A percentile compares a stretch with the other conserved stretches of the same genome.
Conservation (phyloP, 139 green algal species). For the Nannochloris sp. region DNA sequence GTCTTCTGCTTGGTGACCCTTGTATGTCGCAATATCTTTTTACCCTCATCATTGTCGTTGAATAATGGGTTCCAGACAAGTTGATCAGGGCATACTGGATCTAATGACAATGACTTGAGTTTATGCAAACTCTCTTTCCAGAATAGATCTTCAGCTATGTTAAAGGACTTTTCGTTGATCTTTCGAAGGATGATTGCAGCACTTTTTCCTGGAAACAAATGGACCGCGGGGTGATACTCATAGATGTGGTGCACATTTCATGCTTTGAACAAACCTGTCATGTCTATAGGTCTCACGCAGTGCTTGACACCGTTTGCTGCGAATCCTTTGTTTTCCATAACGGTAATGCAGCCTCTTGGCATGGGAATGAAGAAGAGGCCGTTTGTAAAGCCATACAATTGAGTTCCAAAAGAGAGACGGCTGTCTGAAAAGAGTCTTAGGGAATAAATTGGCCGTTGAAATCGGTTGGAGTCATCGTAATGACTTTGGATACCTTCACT, state of each 20-base stretch:
- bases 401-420: constrained; percentile 58
- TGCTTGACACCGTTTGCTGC: constrained; percentile 62
- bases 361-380: constrained; percentile 63
- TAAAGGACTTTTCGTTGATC: constrained; percentile 30
- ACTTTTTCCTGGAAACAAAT: constrained; percentile 39
- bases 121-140: constrained; percentile 30
- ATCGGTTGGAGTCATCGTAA: constrained; percentile 56
- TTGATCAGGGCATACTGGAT: neutral
- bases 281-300: constrained; percentile 59
- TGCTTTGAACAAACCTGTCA: constrained; percentile 19
- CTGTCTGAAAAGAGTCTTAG: constrained; percentile 61
- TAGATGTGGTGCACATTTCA: neutral
- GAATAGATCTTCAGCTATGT: constrained; percentile 25
- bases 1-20: neutral
- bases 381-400: constrained; percentile 54
- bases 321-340: constrained; percentile 54
- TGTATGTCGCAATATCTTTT: neutral
- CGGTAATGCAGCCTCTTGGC: constrained; percentile 54
- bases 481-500: constrained; percentile 65
- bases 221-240: neutral
- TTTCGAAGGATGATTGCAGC: constrained; percentile 52
- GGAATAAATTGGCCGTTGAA: constrained; percentile 49
- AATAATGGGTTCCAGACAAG: constrained; percentile 5
- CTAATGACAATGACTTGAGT: constrained; percentile 20
- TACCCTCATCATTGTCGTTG: constrained; percentile 9